Evolutionary conservation across 805 yeast genomes (phyloP).

Genomic region (Wickerhamiella hasegawae): DNA sequence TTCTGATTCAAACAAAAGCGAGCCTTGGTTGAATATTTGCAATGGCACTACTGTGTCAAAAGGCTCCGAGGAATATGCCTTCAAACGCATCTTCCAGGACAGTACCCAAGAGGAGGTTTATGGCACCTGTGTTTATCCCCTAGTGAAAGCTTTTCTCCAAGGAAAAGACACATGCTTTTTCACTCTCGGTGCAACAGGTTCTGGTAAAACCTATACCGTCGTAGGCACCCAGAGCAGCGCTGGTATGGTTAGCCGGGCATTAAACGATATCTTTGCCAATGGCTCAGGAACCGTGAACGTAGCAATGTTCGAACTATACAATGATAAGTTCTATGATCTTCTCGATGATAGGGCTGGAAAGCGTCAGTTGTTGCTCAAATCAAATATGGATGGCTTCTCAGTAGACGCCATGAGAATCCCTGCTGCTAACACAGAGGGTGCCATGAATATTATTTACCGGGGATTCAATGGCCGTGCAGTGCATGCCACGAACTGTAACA

Average conservation of each 20-base stretch:
- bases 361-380: conserved; percentile 15
- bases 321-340: conserved; percentile 30
- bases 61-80: conserved; percentile 6
- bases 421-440: conserved; percentile 25
- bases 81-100: conserved; percentile 2
- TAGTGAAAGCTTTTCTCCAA: conserved; percentile 19
- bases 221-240: conserved; percentile 21
- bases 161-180: conserved; percentile 29
- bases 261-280: conserved; percentile 23
- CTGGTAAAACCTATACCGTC: conserved; percentile 28
- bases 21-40: no score
- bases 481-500: conserved; percentile 29
- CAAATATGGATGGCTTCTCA: conserved; percentile 30
- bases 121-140: conserved; percentile 20
- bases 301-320: conserved; percentile 39
- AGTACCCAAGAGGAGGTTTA: conserved; percentile 25
- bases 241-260: conserved; percentile 24
- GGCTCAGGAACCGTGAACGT: conserved; percentile 21
- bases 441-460: conserved; percentile 24
- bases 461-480: conserved; percentile 28
- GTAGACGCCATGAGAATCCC: conserved; percentile 27
- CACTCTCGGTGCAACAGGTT: conserved; percentile 37
- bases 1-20: no score
- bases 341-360: conserved; percentile 11
- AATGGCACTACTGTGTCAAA: no score